Base-by-base conservation (phyloP, 1,284 basidiomycete genomes). In the Sporisorium reilianum region DNA sequence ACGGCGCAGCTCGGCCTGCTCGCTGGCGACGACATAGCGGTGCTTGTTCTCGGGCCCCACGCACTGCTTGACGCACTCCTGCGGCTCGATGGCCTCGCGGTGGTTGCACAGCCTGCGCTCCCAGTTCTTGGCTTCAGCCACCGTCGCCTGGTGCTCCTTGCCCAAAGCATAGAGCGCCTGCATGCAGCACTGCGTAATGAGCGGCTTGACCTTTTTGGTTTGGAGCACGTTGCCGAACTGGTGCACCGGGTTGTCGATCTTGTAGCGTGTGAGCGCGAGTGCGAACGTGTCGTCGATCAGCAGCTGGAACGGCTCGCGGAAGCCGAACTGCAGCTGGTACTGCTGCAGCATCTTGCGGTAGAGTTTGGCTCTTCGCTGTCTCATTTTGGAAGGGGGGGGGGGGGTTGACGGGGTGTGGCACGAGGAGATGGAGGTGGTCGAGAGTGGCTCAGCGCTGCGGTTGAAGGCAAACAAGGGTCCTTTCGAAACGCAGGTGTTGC, bases 51-150 rank as follows among this genome's bases (percentile, higher is more conserved):
- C 66, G 5, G 65, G 34, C 0, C 78, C 78, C 5, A 64, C 41
- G 25, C 49, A 57, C 63, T 90, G 89, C 14, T 87, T 85, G 38
- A 99, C 86, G 84, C 96, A 99, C n/a, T 93, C 92, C 53, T 92
- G 89, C 20, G 92, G 91, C 0, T 89, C 88, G 41, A 96, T 91
- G 1, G 87, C 88, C 81, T 94, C 91, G 70, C 91, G 88, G 83
- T 99, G 96, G 84, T 98, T 98, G 85, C 96, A 99, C 86, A 92
- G 93, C 69, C 96, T 86, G 55, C 96, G 88, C 86, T 98, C 96
- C 80, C 95, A 97, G 0, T 87, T 89, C 86, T 98, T 98, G 1
- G 96, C 95, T 45, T 97, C 88, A 81, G 96, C 91, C 0, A 94
- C 91, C 22, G 61, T 73, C 16, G 41, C 25, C 28, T 62, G 66